Percentiles rank a stretch among this genome's conserved stretches.
Evolutionary conservation across 2,329 filamentous ascomycete genomes (phyloP).

Genomic region (Aulographum hederae): DNA sequence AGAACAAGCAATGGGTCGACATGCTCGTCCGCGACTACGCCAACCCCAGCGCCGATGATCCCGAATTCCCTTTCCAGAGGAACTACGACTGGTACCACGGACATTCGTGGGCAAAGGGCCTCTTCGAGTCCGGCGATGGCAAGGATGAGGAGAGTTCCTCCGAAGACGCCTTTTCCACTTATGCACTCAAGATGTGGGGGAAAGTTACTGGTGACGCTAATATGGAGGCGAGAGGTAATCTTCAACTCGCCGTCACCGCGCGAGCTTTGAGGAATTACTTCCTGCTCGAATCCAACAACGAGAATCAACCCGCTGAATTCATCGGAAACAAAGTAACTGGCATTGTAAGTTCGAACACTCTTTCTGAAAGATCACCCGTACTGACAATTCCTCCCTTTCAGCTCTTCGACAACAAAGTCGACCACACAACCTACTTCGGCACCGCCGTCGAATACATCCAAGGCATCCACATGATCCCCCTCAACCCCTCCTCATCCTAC

Average conservation of each 20-base stretch:
- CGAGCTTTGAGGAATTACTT: constrained; percentile 67
- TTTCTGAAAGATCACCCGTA: too few relatives aligned
- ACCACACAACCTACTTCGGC: constrained; percentile 34
- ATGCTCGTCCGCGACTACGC: constrained; percentile 66
- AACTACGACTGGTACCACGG: constrained; percentile 90
- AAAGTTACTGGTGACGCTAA: constrained; percentile 53
- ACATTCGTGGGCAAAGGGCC: constrained; percentile 78
- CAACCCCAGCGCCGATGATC: constrained; percentile 56
- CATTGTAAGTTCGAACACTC: constrained; percentile 18
- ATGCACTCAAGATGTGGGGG: constrained; percentile 90
- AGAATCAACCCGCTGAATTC: constrained; percentile 53
- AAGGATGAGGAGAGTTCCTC: constrained; percentile 79
- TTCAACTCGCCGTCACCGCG: constrained; percentile 49
- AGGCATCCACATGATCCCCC: constrained; percentile 66
- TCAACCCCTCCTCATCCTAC: constrained; percentile 48
- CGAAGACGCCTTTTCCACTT: constrained; percentile 75
- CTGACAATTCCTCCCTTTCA: too few relatives aligned
- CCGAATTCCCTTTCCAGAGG: constrained; percentile 49
- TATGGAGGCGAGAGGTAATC: constrained; percentile 49
- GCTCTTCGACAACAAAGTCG: constrained; percentile 87
- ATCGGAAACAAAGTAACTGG: constrained; percentile 56
- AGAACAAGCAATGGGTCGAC: constrained; percentile 70
- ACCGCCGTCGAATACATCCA: constrained; percentile 3
- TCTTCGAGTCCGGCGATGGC: constrained; percentile 53
- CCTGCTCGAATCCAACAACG: constrained; percentile 52